A percentile compares a stretch with the other conserved stretches of the same genome.
These are phyloP conservation scores for Salvia sclarea DNA, from an alignment of 305 asterid species.

Conservation along the genomic window DNA sequence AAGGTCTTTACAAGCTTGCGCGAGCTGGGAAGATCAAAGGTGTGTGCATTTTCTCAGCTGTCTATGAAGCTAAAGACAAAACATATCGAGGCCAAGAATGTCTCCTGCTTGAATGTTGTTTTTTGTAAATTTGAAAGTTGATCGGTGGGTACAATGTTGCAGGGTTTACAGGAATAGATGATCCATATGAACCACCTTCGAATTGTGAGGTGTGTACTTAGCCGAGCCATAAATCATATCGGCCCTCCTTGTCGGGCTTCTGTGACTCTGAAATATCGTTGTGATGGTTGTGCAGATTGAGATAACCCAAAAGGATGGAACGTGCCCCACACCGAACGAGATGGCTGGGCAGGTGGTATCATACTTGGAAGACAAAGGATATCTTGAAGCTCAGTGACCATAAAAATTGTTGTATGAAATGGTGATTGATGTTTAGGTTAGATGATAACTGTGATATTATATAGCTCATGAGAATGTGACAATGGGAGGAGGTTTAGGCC, in stretches of 20 bases:
- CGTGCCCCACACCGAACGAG: constrained; percentile 75
- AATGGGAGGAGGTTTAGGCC: too few species aligned
- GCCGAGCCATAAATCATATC: not conserved
- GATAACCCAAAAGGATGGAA: constrained; percentile 62
- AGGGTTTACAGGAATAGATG: constrained; percentile 98
- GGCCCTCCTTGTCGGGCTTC: not conserved
- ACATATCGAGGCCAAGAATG: not conserved
- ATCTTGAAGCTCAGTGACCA: constrained; percentile 46
- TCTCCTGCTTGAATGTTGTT: not conserved
- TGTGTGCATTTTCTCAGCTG: constrained; percentile 16
- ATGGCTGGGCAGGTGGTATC: constrained; percentile 81
- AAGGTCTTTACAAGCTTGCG: constrained; percentile 97
- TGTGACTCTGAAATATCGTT: not conserved
- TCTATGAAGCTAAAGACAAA: constrained; percentile 8
- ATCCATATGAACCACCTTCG: constrained; percentile 87
- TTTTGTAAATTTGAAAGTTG: constrained; percentile 14
- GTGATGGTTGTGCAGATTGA: constrained; percentile 53
- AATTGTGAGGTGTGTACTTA: constrained; percentile 67
- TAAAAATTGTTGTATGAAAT: not conserved
- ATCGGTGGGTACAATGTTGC: constrained; percentile 23
- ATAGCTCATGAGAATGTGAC: too few species aligned
- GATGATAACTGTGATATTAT: constrained; percentile 2
- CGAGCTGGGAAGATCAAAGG: constrained; percentile 95
- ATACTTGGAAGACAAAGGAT: constrained; percentile 72
- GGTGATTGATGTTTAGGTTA: constrained; percentile 10